Base-by-base conservation (phyloP, 768 basidiomycete genomes). In the Boletus vermiculosoides region DNA sequence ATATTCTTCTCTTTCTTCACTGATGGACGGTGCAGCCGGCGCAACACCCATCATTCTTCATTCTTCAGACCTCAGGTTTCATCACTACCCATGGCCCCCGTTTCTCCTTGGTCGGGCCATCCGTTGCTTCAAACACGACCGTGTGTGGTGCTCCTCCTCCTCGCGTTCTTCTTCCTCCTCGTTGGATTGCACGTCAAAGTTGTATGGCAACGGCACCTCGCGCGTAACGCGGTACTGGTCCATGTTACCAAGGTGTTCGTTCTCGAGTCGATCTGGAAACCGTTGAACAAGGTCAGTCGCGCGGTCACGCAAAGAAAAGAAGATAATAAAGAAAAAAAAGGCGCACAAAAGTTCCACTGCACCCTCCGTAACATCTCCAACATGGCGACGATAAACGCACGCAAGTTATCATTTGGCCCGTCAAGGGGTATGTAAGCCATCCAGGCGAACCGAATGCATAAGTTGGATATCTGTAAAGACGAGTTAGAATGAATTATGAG, bases 161-260 rank as follows among this genome's bases (percentile, higher is more conserved):
- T 76, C 74, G 0, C 73, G 76, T 16, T 81, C 80, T 12, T 78
- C 76, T 2, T 77, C 80, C 8, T 81, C 79, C 20, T 78, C 78
- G 28, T 75, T 71, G 45, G 83, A 79, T 45, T 76, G 70, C 30
- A 62, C 58, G 50, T 86, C 83, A 50, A 85, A 76, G 3, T 74
- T 73, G 71, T 94, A 95, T 2, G 91, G 92, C 33, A 95, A 71
- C 0, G 91, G 90, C 8, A 94, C 86, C 65, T 97, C 92, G 31
- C 87, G 79, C 1, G 90, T 93, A 30, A 90, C 86, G 20, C 92
- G 89, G 69, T 94, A 96, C 64, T 94, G 92, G 81, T 95, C 94
- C 71, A 92, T 84, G 70, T 94, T 95, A 78, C 93, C 92, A n/a
- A 94, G 76, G 59, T 96, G 94, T 74, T 96, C 94, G 73, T 91